These are phyloP conservation scores for Plectranthus barbatus DNA, from an alignment of 257 asterid genomes.

Conservation along the genomic window DNA sequence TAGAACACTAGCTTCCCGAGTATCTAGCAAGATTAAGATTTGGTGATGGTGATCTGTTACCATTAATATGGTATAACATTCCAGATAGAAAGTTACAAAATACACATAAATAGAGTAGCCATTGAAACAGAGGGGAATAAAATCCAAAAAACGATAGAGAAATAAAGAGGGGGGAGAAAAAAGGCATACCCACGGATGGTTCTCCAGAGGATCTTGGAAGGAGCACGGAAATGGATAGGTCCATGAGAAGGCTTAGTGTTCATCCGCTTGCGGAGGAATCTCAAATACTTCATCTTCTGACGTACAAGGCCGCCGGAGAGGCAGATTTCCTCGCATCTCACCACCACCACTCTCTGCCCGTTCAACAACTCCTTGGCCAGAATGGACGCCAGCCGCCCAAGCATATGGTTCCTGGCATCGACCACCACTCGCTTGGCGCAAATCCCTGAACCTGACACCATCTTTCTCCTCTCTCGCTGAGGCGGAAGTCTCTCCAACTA, in stretches of 20 bases:
- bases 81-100: not conserved
- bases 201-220: constrained; percentile 46
- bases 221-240: constrained; percentile 47
- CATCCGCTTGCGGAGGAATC: constrained; percentile 44
- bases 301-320: constrained; percentile 45
- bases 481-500: too few species aligned
- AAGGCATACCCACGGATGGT: constrained; percentile 43
- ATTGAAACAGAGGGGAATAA: not conserved
- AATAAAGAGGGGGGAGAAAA: not conserved
- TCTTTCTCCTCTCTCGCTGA: constrained; percentile 11
- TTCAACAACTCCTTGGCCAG: constrained; percentile 40
- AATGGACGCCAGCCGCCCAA: too few species aligned
- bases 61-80: too few species aligned
- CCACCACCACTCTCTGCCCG: constrained; percentile 37
- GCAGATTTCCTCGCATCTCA: constrained; percentile 42
- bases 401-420: not conserved
- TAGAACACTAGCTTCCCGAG: too few species aligned
- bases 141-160: not conserved
- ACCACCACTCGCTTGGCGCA: constrained; percentile 34
- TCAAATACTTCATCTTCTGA: constrained; percentile 40
- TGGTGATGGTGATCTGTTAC: too few species aligned
- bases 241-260: constrained; percentile 48
- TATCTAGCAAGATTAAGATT: too few species aligned
- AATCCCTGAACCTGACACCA: constrained; percentile 49
- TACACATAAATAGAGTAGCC: too few species aligned